A percentile compares a stretch with the other conserved stretches of the same genome.
Conservation (phyloP, 2,329 filamentous ascomycete genomes). For the Ilyonectria mors-panacis region DNA sequence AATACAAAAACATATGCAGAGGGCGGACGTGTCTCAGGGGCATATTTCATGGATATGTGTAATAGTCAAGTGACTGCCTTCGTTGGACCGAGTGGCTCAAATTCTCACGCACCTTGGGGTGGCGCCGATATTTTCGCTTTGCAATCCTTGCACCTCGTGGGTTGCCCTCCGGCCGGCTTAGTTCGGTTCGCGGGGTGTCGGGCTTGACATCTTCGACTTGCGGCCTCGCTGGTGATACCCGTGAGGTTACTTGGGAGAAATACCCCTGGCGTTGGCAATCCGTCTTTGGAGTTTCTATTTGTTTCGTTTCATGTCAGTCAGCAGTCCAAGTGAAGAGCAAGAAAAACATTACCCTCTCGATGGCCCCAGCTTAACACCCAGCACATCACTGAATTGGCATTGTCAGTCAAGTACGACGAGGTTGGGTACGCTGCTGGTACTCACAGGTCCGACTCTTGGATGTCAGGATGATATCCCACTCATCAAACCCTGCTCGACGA, state of each 20-base stretch:
- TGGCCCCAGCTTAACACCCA: conserved; percentile 87
- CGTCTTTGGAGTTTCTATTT: conserved; percentile 85
- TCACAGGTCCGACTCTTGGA: conserved; percentile 87
- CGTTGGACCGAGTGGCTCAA: conserved; percentile 9
- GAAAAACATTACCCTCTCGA: conserved; percentile 74
- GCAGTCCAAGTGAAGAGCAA: conserved; percentile 28
- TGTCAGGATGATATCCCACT: conserved; percentile 86
- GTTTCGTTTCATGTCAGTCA: conserved; percentile 24
- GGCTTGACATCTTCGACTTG: conserved; percentile 68
- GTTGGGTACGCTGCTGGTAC: conserved; percentile 49
- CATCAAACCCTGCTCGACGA: conserved; percentile 86
- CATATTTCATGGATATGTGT: conserved; percentile 78
- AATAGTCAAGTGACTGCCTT: conserved; percentile 2
- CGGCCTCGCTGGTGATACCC: conserved; percentile 65
- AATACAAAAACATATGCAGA: conserved; percentile 89
- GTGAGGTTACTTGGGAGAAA: conserved; percentile 68
- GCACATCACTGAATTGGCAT: conserved; percentile 69
- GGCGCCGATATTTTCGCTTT: conserved; percentile 83
- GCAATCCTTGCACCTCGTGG: conserved; percentile 61
- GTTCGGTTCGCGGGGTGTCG: conserved; percentile 68
- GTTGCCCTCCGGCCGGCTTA: conserved; percentile 62
- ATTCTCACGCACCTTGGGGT: conserved; percentile 75
- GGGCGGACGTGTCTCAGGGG: conserved; percentile 83
- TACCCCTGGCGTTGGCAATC: conserved; percentile 81
- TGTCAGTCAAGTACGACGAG: conserved; percentile 37